Conservation (phyloP, 2,329 filamentous ascomycete species). For the Bimuria novae-zelandiae region DNA sequence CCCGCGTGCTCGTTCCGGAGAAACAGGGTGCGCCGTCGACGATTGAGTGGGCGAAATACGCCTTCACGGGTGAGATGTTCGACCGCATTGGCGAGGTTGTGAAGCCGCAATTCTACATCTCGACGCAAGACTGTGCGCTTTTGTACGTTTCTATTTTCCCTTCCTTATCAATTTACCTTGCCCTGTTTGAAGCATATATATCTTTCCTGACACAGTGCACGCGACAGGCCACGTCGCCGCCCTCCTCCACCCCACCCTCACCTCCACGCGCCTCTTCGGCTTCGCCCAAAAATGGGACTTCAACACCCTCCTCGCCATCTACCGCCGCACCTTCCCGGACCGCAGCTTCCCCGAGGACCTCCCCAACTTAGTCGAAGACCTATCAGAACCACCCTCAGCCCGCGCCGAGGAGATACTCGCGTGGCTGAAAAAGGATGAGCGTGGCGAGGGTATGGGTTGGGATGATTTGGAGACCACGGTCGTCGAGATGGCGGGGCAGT, state of each 20-base stretch:
- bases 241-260: conserved; percentile 52
- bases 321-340: conserved; percentile 48
- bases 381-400: conserved; percentile 22
- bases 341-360: conserved; percentile 39
- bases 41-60: conserved; percentile 28
- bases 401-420: conserved; percentile 33
- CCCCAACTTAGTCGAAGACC: conserved; percentile 22
- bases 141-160: too few species aligned
- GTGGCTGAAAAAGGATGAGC: conserved; percentile 33
- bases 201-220: too few species aligned
- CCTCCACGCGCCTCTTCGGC: conserved; percentile 59
- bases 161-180: too few species aligned
- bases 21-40: conserved; percentile 40
- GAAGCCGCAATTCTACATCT: conserved; percentile 29
- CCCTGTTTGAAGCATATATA: too few species aligned
- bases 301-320: conserved; percentile 49
- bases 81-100: conserved; percentile 53
- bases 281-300: conserved; percentile 56
- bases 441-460: conserved; percentile 23
- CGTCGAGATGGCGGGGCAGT: conserved; percentile 19
- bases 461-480: conserved; percentile 31
- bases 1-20: conserved; percentile 41
- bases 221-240: conserved; percentile 61
- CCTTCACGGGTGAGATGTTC: conserved; percentile 41
- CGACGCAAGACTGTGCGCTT: conserved; percentile 44